Conservation (phyloP, 345 rosid genomes). For the Citrus australasica region DNA sequence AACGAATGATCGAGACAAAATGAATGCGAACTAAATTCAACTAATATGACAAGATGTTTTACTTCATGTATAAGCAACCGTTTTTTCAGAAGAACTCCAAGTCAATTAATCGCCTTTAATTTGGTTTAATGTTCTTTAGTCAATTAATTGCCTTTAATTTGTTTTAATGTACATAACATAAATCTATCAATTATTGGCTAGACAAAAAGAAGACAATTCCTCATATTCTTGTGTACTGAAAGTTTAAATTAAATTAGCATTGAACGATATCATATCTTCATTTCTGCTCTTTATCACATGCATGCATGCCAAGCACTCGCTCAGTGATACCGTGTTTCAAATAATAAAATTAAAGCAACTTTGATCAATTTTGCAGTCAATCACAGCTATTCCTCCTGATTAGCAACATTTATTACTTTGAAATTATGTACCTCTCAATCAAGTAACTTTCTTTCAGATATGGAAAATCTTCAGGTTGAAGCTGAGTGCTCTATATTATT, state of each 20-base stretch:
- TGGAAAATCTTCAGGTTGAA: constrained; percentile 5
- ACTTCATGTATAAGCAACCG: constrained; percentile 22
- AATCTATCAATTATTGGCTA: background rate
- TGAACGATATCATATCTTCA: too few species aligned
- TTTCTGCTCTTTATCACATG: background rate
- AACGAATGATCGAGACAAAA: background rate
- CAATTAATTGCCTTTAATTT: background rate
- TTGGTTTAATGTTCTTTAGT: background rate
- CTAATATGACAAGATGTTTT: constrained; percentile 1
- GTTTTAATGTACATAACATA: background rate
- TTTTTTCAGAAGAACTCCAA: background rate
- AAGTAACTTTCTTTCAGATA: background rate
- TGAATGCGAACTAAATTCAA: constrained; percentile 6
- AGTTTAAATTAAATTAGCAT: too few species aligned
- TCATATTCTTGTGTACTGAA: background rate
- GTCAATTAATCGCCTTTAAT: background rate
- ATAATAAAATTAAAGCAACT: constrained; percentile 3
- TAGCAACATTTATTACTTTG: background rate
- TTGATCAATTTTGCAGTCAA: background rate
- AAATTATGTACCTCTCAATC: background rate
- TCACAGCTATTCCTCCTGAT: background rate
- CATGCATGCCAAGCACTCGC: background rate
- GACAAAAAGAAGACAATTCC: background rate
- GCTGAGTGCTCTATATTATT: background rate
- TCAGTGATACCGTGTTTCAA: background rate